Percentiles rank a stretch among this genome's conserved stretches.
phyloP scores from a whole-genome alignment of 2,329 filamentous ascomycete species.

The Diaporthe amygdali region DNA sequence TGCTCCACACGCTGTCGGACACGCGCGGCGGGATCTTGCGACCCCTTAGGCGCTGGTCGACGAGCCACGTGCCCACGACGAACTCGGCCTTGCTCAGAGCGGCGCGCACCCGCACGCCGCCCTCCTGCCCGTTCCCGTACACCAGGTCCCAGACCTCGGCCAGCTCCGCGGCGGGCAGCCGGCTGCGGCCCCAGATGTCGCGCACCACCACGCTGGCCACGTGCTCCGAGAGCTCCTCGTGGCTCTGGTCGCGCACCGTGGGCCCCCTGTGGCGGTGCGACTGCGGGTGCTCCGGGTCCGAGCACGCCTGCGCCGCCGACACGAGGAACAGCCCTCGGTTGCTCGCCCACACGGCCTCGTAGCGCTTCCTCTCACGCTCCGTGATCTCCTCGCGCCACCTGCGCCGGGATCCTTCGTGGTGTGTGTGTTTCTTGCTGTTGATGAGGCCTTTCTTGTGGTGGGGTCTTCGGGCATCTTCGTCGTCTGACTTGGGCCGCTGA shows the following conservation, averaged over 20 bases:
- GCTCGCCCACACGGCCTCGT: conserved; percentile 85
- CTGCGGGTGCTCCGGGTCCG: conserved; percentile 19
- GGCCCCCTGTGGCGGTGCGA: background rate
- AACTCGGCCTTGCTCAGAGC: conserved; percentile 73
- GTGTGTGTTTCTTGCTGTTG: conserved; percentile 69
- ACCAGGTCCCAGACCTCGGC: conserved; percentile 81
- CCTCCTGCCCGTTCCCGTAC: conserved; percentile 57
- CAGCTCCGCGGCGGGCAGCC: conserved; percentile 71
- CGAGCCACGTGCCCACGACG: conserved; percentile 82
- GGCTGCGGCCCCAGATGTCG: conserved; percentile 77
- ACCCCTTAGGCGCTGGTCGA: conserved; percentile 81
- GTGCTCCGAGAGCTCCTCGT: conserved; percentile 46
- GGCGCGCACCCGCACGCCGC: background rate
- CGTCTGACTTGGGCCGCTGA: conserved; percentile 52
- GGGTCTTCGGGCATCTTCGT: conserved; percentile 58
- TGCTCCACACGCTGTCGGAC: conserved; percentile 77
- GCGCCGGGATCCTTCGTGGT: conserved; percentile 76
- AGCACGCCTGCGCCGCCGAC: conserved; percentile 11
- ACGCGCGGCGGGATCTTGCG: conserved; percentile 77
- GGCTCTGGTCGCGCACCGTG: conserved; percentile 14
- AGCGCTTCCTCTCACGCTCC: conserved; percentile 74
- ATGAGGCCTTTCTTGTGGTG: conserved; percentile 51
- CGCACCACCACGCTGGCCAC: conserved; percentile 72
- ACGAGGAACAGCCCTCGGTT: conserved; percentile 68
- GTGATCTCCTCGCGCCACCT: conserved; percentile 80